These are phyloP conservation scores for Trichoderma asperelloides DNA, from an alignment of 495 filamentous ascomycete genomes.

Conservation along the genomic window DNA sequence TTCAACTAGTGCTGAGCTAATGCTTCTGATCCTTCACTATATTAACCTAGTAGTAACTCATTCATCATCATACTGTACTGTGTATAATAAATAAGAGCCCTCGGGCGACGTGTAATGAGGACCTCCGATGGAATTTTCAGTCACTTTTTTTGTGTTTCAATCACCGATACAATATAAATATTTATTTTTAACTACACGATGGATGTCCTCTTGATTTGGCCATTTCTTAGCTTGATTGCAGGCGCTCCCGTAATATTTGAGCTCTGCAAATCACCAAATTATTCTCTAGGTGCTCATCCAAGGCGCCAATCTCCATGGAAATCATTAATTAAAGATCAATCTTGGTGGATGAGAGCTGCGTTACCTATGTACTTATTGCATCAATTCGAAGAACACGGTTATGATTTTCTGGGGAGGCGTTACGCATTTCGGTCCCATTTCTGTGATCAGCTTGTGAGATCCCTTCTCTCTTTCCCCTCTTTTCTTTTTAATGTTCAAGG, in stretches of 20 bases:
- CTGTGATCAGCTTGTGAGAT: not conserved
- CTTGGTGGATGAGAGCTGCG: not conserved
- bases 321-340: not conserved
- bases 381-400: constrained; percentile 1
- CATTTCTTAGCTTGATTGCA: not conserved
- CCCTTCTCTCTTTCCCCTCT: not conserved
- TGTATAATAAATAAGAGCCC: too few relatives aligned
- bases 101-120: too few relatives aligned
- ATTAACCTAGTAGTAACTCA: too few relatives aligned
- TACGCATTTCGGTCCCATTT: not conserved
- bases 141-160: not conserved
- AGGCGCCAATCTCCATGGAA: not conserved
- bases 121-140: not conserved
- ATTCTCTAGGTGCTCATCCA: not conserved
- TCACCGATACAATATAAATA: not conserved
- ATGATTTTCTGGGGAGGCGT: not conserved
- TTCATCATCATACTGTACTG: too few relatives aligned
- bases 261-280: not conserved
- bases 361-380: not conserved
- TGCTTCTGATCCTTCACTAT: too few relatives aligned
- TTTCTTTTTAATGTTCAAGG: not conserved
- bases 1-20: too few relatives aligned
- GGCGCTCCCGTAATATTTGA: not conserved
- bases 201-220: not conserved
- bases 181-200: not conserved